phyloP scores from a whole-genome alignment of 257 asterid species.

The Penstemon eatonii region DNA sequence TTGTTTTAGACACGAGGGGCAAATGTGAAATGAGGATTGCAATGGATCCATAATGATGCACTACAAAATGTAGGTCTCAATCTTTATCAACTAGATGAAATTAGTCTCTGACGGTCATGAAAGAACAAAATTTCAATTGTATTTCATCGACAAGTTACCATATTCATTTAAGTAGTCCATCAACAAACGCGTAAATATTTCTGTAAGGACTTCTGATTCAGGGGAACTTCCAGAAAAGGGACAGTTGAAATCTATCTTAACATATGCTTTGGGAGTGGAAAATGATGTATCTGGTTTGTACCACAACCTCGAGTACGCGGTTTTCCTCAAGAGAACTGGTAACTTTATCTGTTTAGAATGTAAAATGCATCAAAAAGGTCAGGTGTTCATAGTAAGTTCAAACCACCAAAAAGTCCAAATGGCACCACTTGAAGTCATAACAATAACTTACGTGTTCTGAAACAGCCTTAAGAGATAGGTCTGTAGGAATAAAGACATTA shows the following conservation, averaged over 20 bases:
- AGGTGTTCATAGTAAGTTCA: constrained; percentile 20
- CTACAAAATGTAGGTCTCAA: constrained; percentile 3
- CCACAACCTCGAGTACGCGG: constrained; percentile 89
- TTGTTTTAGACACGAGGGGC: constrained; percentile 9
- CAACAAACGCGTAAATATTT: constrained; percentile 79
- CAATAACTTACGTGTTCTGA: constrained; percentile 52
- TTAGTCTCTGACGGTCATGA: not conserved
- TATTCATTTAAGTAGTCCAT: constrained; percentile 96
- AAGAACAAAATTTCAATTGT: constrained; percentile 5
- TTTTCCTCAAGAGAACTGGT: constrained; percentile 73
- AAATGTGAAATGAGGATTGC: constrained; percentile 25
- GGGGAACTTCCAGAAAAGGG: constrained; percentile 85
- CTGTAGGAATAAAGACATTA: constrained; percentile 91
- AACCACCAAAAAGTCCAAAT: constrained; percentile 15
- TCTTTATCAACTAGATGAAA: constrained; percentile 5
- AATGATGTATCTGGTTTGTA: constrained; percentile 86
- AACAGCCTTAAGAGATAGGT: constrained; percentile 71
- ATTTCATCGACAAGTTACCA: constrained; percentile 49
- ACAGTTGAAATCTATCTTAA: constrained; percentile 84
- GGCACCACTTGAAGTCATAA: constrained; percentile 22
- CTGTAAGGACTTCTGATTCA: constrained; percentile 80
- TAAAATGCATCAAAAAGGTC: constrained; percentile 33
- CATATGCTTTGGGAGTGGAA: constrained; percentile 86
- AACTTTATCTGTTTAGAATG: constrained; percentile 54
- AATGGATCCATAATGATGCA: constrained; percentile 10